These are phyloP conservation scores for Cercospora sp. DNA, from an alignment of 2,329 filamentous ascomycete species.

Conservation along the genomic window DNA sequence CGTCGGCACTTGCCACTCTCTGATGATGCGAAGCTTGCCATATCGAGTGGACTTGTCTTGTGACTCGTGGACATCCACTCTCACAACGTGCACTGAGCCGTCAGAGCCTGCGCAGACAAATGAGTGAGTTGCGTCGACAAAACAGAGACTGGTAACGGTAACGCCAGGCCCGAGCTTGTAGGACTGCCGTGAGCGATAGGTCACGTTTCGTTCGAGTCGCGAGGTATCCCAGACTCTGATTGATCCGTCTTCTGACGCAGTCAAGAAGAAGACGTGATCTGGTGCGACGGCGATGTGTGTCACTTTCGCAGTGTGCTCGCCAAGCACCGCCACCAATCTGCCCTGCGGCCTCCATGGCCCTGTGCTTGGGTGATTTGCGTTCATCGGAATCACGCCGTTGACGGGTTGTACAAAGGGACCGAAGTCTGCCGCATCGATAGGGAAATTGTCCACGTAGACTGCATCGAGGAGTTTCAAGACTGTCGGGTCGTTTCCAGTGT, in stretches of 20 bases:
- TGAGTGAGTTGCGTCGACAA: constrained; percentile 90
- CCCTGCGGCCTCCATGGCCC: constrained; percentile 82
- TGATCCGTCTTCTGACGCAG: constrained; percentile 84
- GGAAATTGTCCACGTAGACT: constrained; percentile 71
- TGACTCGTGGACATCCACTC: constrained; percentile 66
- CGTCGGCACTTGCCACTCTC: constrained; percentile 73
- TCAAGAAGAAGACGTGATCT: constrained; percentile 93
- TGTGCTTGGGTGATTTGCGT: constrained; percentile 40
- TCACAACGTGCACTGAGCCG: constrained; percentile 85
- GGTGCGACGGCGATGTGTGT: constrained; percentile 80
- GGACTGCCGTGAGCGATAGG: constrained; percentile 78
- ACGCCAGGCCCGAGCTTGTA: constrained; percentile 71
- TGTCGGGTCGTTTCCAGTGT: constrained; percentile 71
- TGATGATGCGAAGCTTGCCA: constrained; percentile 71
- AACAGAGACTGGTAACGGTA: constrained; percentile 78
- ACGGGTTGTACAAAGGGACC: constrained; percentile 77
- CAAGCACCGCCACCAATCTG: constrained; percentile 80
- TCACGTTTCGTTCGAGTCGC: constrained; percentile 82
- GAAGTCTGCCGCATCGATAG: constrained; percentile 63
- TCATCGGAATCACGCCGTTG: constrained; percentile 48
- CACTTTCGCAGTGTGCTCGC: constrained; percentile 80
- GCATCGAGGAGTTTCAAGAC: constrained; percentile 70
- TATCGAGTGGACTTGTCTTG: constrained; percentile 64
- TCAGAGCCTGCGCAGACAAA: constrained; percentile 90
- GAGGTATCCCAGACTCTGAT: constrained; percentile 93